Conservation (phyloP, 129 eudicot genomes). For the Lonicera japonica region DNA sequence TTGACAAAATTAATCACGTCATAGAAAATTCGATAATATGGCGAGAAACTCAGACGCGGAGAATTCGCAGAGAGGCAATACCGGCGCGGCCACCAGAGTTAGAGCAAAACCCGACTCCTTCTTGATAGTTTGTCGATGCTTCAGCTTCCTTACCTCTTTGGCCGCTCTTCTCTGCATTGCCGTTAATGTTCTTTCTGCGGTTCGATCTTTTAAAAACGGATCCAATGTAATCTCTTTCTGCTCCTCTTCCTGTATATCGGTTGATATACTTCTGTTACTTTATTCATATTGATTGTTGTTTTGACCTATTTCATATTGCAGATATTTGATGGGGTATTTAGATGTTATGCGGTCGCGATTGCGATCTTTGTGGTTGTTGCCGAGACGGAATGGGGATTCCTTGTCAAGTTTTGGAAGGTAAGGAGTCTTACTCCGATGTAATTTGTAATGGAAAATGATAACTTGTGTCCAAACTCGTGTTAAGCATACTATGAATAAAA, state of each 20-base stretch:
- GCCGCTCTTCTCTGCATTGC: constrained; percentile 74
- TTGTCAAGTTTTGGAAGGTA: constrained; percentile 82
- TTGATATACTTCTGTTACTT: neutral
- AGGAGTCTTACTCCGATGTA: neutral
- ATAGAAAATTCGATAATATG: neutral
- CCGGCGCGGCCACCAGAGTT: constrained; percentile 14
- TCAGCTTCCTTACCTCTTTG: constrained; percentile 71
- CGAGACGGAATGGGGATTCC: constrained; percentile 86
- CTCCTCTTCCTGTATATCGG: neutral
- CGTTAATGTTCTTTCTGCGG: constrained; percentile 70
- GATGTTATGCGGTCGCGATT: constrained; percentile 78
- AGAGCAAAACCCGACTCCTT: constrained; percentile 51
- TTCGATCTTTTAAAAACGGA: constrained; percentile 63
- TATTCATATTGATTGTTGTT: no score
- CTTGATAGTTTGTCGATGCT: constrained; percentile 59
- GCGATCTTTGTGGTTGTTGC: constrained; percentile 68
- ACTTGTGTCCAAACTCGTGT: no score
- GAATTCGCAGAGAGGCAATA: constrained; percentile 20
- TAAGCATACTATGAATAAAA: no score
- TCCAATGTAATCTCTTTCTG: constrained; percentile 28
- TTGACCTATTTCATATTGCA: constrained; percentile 15
- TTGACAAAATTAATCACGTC: neutral
- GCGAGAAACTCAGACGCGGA: constrained; percentile 25
- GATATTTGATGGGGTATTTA: constrained; percentile 89
- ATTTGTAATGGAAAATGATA: no score